phyloP scores from a whole-genome alignment of 164 flowering plant genomes.

The Nelumbo lutea region DNA sequence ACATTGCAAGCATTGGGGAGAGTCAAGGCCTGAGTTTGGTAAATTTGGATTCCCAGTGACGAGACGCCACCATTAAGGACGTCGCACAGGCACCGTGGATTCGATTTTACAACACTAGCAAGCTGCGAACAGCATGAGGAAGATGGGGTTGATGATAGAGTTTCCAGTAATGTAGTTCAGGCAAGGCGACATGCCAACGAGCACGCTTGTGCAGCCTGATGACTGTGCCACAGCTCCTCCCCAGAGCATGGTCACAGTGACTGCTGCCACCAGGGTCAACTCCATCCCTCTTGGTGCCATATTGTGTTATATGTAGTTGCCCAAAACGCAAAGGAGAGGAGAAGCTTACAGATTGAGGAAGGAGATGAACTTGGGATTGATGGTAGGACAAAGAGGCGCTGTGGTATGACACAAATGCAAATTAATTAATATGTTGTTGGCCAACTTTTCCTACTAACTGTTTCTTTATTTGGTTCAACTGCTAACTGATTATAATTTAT shows the following conservation, averaged over 20 bases:
- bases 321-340: neutral
- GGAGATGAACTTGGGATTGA: neutral
- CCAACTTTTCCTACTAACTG: conserved; percentile 1
- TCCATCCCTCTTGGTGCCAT: conserved; percentile 3
- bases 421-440: neutral
- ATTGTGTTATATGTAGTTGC: no score
- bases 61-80: conserved; percentile 27
- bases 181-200: conserved; percentile 37
- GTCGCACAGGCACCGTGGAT: conserved; percentile 46
- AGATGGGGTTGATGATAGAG: conserved; percentile 33
- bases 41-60: conserved; percentile 33
- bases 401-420: no score
- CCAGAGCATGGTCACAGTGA: conserved; percentile 1
- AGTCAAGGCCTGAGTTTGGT: conserved; percentile 42
- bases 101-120: conserved; percentile 25
- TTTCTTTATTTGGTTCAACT: no score
- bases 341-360: neutral
- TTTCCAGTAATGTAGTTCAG: conserved; percentile 43
- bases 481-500: no score
- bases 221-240: conserved; percentile 19
- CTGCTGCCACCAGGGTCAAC: neutral
- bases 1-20: conserved; percentile 52
- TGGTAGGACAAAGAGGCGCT: neutral
- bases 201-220: conserved; percentile 21
- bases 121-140: conserved; percentile 48